Evolutionary conservation across 1,139 yeast species (phyloP), one percentile per base, ranked within the genome.

Genomic region (Yamadazyma friedrichii): DNA sequence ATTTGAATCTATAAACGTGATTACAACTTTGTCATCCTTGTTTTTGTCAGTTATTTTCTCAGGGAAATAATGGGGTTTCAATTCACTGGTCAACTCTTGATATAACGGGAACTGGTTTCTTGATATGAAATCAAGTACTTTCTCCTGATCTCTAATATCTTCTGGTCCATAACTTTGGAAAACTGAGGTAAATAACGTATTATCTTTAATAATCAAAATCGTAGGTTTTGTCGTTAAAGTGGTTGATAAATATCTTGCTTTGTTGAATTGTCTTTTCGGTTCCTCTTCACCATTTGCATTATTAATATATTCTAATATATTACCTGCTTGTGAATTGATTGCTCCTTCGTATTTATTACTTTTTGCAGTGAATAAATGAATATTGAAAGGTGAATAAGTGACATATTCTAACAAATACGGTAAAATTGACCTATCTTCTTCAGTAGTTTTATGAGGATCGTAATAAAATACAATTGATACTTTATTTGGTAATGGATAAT

Each of bases 161-260:
- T 78, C 79, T 2, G 87, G 77, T 0, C 82, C 80, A 59, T 78
- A 78, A 43, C 77, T 78, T 51, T 78, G 85, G 50, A 61, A 82
- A 4, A 82, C 71, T 8, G 66, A 63, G 0, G 85, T 74, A 36
- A 74, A 58, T 42, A 78, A 56, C 5, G 80, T 65, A 42, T 77
- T 74, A 41, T 83, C 84, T 50, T 78, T 81, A 54, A 82, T 74
- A 16, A 82, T 65, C 30, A 80, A 60, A 16, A 84, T 52, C 12
- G 86, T 79, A 2, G 93, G 94, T 38, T 67, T 67, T 6, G 82
- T 66, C 0, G 88, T 71, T 31, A 80, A 56, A 1, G 84, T 68
- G 15, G 78, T 74, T 15, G 84, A 68, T 17, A 70, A 58, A 44
- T 67, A 70, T 63, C 75, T 56, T 16, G 72, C 72, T 42, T 70